Base-by-base conservation (phyloP, 495 filamentous ascomycete genomes). In the Tuber umbilicatum region DNA sequence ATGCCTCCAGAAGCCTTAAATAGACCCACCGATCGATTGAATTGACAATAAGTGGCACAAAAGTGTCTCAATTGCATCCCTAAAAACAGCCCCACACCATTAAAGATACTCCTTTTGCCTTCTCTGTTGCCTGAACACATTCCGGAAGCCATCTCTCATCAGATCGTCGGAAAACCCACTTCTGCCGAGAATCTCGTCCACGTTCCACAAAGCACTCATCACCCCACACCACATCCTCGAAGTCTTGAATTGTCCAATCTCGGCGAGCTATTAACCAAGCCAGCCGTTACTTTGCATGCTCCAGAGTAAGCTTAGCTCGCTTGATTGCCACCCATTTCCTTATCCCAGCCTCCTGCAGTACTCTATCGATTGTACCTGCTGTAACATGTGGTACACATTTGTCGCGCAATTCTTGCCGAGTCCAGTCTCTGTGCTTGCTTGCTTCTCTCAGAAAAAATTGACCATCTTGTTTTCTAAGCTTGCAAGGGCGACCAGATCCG, bases 1-100 rank as follows among this genome's bases (percentile, higher is more conserved):
- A 42, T 16, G 73, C 47, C 7, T 76, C 31, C 0, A 74, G 31
- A 16, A 78, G 39, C 5, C 71, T 21, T 41, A 41, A 21, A 50
- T 78, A 78, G 21, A 70, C 10, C 14, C 50, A 5, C 38, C 41
- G 37, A 23, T 71, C 70, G 31, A 79, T 50, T 0, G 69, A 74
- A 41, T 70, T 64, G 68, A 71, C 60, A 31, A 76, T 60, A 0
- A 68, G 43, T 21, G 37, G 70, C 19, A 69, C 31, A 38, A 77
- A 74, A 23, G 73, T 43, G 17, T 70, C 70, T 6, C 10, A 27
- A 27, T 74, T 55, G 2, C 68, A 38, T 16, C 73, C 68, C 37
- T 64, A 77, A 67, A 80, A 77, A 16, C 69, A 77, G 0, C 70
- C 67, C 70, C 70, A 75, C 43, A 77, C 71, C 68, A 79, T 79